Evolutionary conservation across 495 filamentous ascomycete species (phyloP).

Genomic region (Aspergillus bridgeri): DNA sequence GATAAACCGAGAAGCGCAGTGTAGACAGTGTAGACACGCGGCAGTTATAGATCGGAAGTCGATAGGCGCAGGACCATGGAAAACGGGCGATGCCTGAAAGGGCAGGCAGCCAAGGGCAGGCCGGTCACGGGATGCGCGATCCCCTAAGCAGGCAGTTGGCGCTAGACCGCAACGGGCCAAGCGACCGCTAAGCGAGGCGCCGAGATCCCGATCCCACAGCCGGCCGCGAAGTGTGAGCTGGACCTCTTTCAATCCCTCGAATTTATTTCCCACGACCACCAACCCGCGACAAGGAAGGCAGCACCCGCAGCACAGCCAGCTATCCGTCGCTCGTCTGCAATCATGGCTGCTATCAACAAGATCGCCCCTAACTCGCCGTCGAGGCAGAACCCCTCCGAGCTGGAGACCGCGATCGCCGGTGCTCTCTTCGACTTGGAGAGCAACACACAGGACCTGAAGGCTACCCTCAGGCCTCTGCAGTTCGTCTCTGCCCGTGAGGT

Average conservation of each 20-base stretch:
- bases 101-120: slow-evolving; percentile 22
- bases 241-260: slow-evolving; percentile 11
- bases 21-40: not conserved
- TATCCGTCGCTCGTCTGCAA: slow-evolving; percentile 42
- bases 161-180: slow-evolving; percentile 27
- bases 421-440: slow-evolving; percentile 97
- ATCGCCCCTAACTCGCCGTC: slow-evolving; percentile 95
- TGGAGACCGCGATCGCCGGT: slow-evolving; percentile 89
- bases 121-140: slow-evolving; percentile 34
- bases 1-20: not conserved
- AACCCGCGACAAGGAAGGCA: slow-evolving; percentile 29
- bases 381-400: slow-evolving; percentile 87
- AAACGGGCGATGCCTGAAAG: not conserved
- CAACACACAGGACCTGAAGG: slow-evolving; percentile 95
- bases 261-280: slow-evolving; percentile 23
- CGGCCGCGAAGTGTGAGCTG: slow-evolving; percentile 24
- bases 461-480: slow-evolving; percentile 88
- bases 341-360: slow-evolving; percentile 84
- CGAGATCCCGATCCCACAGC: slow-evolving; percentile 34
- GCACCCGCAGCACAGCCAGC: slow-evolving; percentile 41
- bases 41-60: not conserved
- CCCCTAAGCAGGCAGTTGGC: slow-evolving; percentile 25
- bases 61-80: not conserved
- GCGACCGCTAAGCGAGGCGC: slow-evolving; percentile 43
- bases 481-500: slow-evolving; percentile 98